A percentile compares a stretch with the other conserved stretches of the same genome.
Evolutionary conservation across 2,329 filamentous ascomycete genomes (phyloP).

Genomic region (Cordyceps cicadae): DNA sequence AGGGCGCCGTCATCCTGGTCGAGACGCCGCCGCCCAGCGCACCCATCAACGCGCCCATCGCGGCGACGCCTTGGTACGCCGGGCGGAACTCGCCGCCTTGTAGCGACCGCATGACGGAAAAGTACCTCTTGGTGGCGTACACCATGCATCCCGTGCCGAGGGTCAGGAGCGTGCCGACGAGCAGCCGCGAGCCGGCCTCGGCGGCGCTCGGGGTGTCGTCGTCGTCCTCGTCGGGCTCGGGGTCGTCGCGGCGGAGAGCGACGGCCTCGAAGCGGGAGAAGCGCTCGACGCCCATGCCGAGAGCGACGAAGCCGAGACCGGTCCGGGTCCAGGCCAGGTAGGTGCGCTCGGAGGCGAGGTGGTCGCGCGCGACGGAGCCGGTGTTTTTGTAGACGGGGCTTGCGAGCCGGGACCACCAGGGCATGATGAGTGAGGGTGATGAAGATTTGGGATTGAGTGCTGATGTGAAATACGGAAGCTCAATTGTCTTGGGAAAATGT

Average conservation of each 20-base stretch:
- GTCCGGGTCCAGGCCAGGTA: constrained; percentile 41
- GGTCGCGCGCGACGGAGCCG: not conserved
- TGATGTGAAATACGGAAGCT: no score
- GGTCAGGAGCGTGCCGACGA: constrained; percentile 33
- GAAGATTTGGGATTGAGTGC: not conserved
- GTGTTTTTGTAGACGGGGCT: not conserved
- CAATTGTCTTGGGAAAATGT: no score
- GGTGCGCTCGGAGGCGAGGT: constrained; percentile 7
- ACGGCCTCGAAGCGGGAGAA: constrained; percentile 36
- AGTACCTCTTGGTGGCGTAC: constrained; percentile 40
- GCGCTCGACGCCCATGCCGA: constrained; percentile 40
- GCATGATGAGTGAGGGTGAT: not conserved
- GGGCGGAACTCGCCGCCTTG: constrained; percentile 35
- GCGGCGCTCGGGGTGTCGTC: not conserved
- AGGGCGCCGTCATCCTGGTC: not conserved
- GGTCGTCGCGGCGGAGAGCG: constrained; percentile 15
- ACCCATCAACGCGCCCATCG: constrained; percentile 22
- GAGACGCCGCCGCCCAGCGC: constrained; percentile 23
- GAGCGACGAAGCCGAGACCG: constrained; percentile 42
- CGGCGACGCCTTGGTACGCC: constrained; percentile 23
- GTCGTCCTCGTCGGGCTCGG: constrained; percentile 11
- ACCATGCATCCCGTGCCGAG: constrained; percentile 36
- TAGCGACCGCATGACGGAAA: constrained; percentile 29
- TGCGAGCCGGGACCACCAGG: not conserved
- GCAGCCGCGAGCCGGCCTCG: constrained; percentile 18